These are phyloP conservation scores for Aspergillus flavus DNA, from an alignment of 2,329 filamentous ascomycete genomes.

Conservation along the genomic window DNA sequence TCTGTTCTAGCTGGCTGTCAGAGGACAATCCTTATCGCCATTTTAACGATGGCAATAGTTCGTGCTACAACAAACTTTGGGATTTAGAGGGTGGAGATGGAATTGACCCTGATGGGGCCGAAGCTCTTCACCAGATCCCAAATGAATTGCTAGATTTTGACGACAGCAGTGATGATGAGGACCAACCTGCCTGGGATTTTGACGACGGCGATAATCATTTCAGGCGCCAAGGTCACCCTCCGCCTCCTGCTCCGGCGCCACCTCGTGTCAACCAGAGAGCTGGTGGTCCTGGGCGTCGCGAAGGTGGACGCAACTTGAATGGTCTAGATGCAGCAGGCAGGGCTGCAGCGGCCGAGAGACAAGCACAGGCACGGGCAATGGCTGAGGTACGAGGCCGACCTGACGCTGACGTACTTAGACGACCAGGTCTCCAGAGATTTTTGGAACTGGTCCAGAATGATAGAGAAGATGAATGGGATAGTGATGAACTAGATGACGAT, in stretches of 20 bases:
- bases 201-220: constrained; percentile 31
- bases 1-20: constrained; percentile 85
- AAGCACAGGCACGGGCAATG: constrained; percentile 43
- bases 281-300: constrained; percentile 29
- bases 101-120: constrained; percentile 44
- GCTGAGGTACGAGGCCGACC: constrained; percentile 37
- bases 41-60: constrained; percentile 72
- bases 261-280: constrained; percentile 36
- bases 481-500: constrained; percentile 56
- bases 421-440: constrained; percentile 53
- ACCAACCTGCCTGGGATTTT: constrained; percentile 28
- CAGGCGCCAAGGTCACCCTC: constrained; percentile 32
- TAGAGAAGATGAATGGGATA: constrained; percentile 62
- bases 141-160: constrained; percentile 42
- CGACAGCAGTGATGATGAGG: constrained; percentile 34
- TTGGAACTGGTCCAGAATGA: constrained; percentile 55
- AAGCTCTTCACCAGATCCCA: constrained; percentile 43
- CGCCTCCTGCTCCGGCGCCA: constrained; percentile 45
- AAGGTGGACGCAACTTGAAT: constrained; percentile 28
- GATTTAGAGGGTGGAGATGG: constrained; percentile 81
- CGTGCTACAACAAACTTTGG: constrained; percentile 86
- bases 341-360: constrained; percentile 41
- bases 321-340: constrained; percentile 37
- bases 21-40: constrained; percentile 82
- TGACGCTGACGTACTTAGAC: constrained; percentile 24